phyloP scores from a whole-genome alignment of 2,329 filamentous ascomycete genomes.

The Calcarisporium arbuscula region DNA sequence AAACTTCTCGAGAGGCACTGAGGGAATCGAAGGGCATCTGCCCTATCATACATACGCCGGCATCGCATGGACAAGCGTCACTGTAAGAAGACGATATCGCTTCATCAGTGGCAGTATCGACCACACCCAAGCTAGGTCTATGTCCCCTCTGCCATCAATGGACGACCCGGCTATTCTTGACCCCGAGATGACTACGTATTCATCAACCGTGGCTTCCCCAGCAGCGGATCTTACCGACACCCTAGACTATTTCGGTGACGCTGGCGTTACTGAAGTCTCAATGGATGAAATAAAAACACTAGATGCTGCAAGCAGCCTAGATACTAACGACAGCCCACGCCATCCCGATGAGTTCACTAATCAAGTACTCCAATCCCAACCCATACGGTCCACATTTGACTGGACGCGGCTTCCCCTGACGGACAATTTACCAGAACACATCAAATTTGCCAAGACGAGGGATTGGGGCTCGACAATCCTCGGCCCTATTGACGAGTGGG shows the following conservation, averaged over 20 bases:
- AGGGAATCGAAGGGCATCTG: slow-evolving; percentile 44
- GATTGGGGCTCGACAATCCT: slow-evolving; percentile 70
- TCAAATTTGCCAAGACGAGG: slow-evolving; percentile 63
- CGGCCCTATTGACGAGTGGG: slow-evolving; percentile 71
- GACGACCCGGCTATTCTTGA: slow-evolving; percentile 24
- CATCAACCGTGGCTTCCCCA: slow-evolving; percentile 28
- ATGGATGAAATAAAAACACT: no score
- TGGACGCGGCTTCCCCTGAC: slow-evolving; percentile 69
- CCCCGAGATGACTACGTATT: slow-evolving; percentile 10
- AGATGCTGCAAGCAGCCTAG: neutral
- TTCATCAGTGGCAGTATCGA: slow-evolving; percentile 55
- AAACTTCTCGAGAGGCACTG: slow-evolving; percentile 44
- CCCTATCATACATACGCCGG: slow-evolving; percentile 57
- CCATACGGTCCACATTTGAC: slow-evolving; percentile 57
- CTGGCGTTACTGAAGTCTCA: slow-evolving; percentile 15
- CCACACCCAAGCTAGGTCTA: slow-evolving; percentile 25
- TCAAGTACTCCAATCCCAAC: slow-evolving; percentile 20
- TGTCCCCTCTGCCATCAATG: slow-evolving; percentile 31
- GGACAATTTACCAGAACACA: slow-evolving; percentile 60
- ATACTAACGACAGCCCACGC: slow-evolving; percentile 13
- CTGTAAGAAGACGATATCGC: slow-evolving; percentile 60
- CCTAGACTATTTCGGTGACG: slow-evolving; percentile 38
- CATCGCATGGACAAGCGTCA: slow-evolving; percentile 64
- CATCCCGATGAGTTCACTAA: slow-evolving; percentile 38
- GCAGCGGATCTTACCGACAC: slow-evolving; percentile 23